Evolutionary conservation across 2,329 filamentous ascomycete species (phyloP).

Genomic region (Penicillium psychrosexuale): DNA sequence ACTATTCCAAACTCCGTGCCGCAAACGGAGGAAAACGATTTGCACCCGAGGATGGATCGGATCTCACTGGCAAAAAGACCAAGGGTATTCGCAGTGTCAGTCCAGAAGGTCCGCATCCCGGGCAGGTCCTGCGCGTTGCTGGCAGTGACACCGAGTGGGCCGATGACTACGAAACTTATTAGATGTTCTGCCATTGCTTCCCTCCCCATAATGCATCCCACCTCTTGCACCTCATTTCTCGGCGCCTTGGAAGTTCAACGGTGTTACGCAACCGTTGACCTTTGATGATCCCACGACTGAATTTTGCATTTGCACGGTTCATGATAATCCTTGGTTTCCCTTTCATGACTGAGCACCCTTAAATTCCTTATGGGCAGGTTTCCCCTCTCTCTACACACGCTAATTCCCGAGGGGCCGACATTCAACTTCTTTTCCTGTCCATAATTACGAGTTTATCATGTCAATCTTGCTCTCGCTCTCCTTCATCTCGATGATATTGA

Average conservation of each 20-base stretch:
- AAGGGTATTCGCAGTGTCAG: conserved; percentile 50
- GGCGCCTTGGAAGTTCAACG: conserved; percentile 20
- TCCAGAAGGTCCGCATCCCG: conserved; percentile 41
- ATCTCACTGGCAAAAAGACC: conserved; percentile 41
- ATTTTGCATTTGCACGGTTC: conserved; percentile 20
- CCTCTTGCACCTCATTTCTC: background rate
- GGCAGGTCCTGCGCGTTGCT: conserved; percentile 46
- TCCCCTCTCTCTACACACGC: conserved; percentile 10
- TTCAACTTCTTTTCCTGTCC: conserved; percentile 27
- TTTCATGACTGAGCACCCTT: conserved; percentile 17
- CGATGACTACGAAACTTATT: conserved; percentile 49
- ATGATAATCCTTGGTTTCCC: conserved; percentile 20
- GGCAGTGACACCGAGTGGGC: conserved; percentile 56
- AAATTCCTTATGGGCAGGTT: conserved; percentile 14
- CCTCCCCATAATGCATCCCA: conserved; percentile 1
- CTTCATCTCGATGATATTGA: conserved; percentile 19
- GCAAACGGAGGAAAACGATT: conserved; percentile 62
- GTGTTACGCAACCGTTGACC: conserved; percentile 18
- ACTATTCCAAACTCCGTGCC: conserved; percentile 74
- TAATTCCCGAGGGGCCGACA: conserved; percentile 8
- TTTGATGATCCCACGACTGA: conserved; percentile 32
- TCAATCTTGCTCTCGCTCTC: conserved; percentile 22
- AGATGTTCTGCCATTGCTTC: conserved; percentile 9
- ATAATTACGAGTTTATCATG: conserved; percentile 32
- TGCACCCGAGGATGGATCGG: conserved; percentile 38